A percentile compares a stretch with the other conserved stretches of the same genome.
Conservation (phyloP, 805 yeast species). For the Alloascoidea hylecoeti region DNA sequence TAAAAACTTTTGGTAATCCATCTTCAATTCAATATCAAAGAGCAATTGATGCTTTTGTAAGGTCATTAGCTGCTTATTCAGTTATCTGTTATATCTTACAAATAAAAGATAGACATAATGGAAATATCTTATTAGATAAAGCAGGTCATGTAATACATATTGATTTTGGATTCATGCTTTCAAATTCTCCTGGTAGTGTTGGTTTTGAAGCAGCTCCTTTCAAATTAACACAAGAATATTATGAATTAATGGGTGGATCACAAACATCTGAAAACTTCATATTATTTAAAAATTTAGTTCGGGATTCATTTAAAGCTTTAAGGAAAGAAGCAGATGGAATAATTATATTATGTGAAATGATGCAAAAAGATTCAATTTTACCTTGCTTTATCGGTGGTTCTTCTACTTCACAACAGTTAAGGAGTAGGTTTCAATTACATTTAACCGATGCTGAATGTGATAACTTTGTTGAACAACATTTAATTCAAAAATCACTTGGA, state of each 20-base stretch:
- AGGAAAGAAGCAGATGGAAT: constrained; percentile 64
- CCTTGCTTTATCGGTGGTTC: constrained; percentile 91
- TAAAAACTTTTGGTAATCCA: constrained; percentile 57
- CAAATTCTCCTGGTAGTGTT: constrained; percentile 93
- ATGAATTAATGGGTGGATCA: constrained; percentile 75
- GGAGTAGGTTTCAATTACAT: constrained; percentile 72
- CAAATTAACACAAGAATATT: constrained; percentile 79
- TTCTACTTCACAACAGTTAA: constrained; percentile 62
- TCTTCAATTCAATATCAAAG: constrained; percentile 37
- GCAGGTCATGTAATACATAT: constrained; percentile 92
- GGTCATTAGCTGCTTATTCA: constrained; percentile 86
- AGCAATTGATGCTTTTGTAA: constrained; percentile 79
- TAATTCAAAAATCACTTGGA: constrained; percentile 74
- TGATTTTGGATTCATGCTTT: constrained; percentile 86
- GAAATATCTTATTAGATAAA: constrained; percentile 92
- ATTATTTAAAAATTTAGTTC: constrained; percentile 47
- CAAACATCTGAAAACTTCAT: constrained; percentile 40
- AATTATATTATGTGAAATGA: constrained; percentile 75
- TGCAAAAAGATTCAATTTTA: constrained; percentile 81
- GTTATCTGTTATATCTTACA: constrained; percentile 82
- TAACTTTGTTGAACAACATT: constrained; percentile 57
- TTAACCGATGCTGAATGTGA: constrained; percentile 62
- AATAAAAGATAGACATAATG: constrained; percentile 96
- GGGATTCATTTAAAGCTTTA: constrained; percentile 59
- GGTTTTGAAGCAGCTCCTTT: constrained; percentile 98